Percentiles rank a stretch among this genome's conserved stretches.
Conservation (phyloP, 257 asterid species). For the Cordia subcordata region DNA sequence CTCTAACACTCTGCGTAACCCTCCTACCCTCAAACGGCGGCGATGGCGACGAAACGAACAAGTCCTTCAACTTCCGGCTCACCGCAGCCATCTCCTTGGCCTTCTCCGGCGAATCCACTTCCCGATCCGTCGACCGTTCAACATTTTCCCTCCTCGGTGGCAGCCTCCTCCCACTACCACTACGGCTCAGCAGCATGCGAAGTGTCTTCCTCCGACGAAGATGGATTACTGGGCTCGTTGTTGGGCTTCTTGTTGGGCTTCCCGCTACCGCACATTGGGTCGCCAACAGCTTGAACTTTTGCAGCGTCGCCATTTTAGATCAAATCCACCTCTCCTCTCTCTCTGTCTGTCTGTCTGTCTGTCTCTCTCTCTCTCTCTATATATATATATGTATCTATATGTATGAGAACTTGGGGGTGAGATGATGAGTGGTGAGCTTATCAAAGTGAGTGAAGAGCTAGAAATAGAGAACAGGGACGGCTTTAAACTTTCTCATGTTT, state of each 20-base stretch:
- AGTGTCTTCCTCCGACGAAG: conserved; percentile 87
- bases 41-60: conserved; percentile 47
- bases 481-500: not conserved
- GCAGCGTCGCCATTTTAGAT: conserved; percentile 62
- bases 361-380: not conserved
- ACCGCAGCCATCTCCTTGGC: conserved; percentile 19
- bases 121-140: conserved; percentile 17
- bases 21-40: conserved; percentile 47
- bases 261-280: conserved; percentile 79
- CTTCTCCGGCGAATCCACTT: conserved; percentile 16
- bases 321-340: not conserved
- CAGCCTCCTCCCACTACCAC: conserved; percentile 25
- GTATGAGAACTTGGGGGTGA: not conserved
- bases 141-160: conserved; percentile 18
- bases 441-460: not conserved
- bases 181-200: conserved; percentile 71
- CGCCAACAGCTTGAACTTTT: conserved; percentile 82
- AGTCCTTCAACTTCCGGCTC: conserved; percentile 28
- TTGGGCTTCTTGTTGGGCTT: conserved; percentile 81
- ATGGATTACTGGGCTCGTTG: conserved; percentile 85
- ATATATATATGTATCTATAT: too few relatives aligned
- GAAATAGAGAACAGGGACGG: not conserved
- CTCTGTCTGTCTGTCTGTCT: not conserved
- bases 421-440: not conserved
- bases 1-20: conserved; percentile 35